Evolutionary conservation across 73 alveolate genomes (phyloP).

Genomic region (Paramecium tetraurelia): DNA sequence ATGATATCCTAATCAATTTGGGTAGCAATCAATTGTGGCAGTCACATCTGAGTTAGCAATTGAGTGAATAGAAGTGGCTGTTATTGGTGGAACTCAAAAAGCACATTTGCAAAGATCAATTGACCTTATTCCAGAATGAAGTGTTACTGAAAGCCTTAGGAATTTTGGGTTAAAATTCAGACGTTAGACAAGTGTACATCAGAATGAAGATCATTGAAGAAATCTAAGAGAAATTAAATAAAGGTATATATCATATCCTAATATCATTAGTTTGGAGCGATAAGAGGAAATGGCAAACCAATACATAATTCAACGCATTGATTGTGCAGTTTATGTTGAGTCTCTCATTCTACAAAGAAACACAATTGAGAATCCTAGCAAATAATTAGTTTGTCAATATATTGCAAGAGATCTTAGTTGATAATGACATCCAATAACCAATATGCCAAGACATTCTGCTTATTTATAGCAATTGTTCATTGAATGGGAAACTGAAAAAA

Average conservation of each 20-base stretch:
- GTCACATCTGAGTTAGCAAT: not conserved
- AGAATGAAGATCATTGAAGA: not conserved
- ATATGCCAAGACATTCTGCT: not conserved
- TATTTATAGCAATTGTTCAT: not conserved
- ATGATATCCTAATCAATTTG: not conserved
- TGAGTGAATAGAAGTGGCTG: not conserved
- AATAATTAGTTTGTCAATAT: not conserved
- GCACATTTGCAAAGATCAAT: not conserved
- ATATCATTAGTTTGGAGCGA: not conserved
- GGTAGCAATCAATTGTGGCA: not conserved
- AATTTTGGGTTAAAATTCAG: not conserved
- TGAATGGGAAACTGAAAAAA: not conserved
- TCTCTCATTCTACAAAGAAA: constrained; percentile 11
- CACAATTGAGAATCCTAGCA: not conserved
- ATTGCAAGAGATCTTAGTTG: not conserved
- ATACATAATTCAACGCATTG: not conserved
- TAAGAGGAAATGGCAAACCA: constrained; percentile 6
- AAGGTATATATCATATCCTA: not conserved
- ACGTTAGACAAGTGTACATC: not conserved
- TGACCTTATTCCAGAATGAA: not conserved
- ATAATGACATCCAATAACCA: not conserved
- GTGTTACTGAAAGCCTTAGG: not conserved
- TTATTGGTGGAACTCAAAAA: not conserved
- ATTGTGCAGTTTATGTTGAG: not conserved
- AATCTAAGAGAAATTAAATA: not conserved